Evolutionary conservation across 208 protist genomes (phyloP), one percentile per base, ranked within the genome.

Genomic region (Porcisia deanei): DNA sequence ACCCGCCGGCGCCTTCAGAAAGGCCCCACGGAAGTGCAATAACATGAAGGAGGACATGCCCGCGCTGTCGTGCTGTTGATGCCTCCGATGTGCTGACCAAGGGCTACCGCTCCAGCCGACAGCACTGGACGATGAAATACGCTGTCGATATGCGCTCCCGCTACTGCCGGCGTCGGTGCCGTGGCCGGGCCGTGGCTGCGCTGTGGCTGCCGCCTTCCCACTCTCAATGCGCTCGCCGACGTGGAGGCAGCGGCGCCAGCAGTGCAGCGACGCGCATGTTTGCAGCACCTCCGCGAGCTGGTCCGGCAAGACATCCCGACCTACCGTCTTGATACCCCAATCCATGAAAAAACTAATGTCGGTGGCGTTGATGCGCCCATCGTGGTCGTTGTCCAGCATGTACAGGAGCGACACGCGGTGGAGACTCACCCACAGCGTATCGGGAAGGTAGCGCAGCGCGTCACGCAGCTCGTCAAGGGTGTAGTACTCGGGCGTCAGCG

Each of bases 381-480:
- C 87, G 57, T 77, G 59, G 78, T 94, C 86, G 82, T 77, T 71
- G 79, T 94, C 88, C 9, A 92, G 76, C 61, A 91, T 76, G 82
- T 89, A 94, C 39, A 92, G 81, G 16, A 94, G 60, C 6, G 84
- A 82, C 53, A 90, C 75, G 54, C 88, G 86, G 71, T 91, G 71
- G 41, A 91, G 76, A 58, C 84, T 87, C 5, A 91, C 76, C 82
- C 66, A 86, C 70, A 94, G 83, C 60, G 78, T 64, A 54, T 92
- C 87, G 14, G 87, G 86, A 55, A 94, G 71, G 57, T 87, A 89
- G 18, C 76, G 58, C 63, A 89, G 71, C 0, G 83, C 80, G 43
- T 83, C 74, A 22, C 89, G 80, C 67, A 94, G 74, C 65, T 89
- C 87, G 18, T 88, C 84, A 20, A 91, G 71, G 49, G 79, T 85